Base-by-base conservation (phyloP, 2,329 filamentous ascomycete species). In the Calonectria pseudoreteaudii region DNA sequence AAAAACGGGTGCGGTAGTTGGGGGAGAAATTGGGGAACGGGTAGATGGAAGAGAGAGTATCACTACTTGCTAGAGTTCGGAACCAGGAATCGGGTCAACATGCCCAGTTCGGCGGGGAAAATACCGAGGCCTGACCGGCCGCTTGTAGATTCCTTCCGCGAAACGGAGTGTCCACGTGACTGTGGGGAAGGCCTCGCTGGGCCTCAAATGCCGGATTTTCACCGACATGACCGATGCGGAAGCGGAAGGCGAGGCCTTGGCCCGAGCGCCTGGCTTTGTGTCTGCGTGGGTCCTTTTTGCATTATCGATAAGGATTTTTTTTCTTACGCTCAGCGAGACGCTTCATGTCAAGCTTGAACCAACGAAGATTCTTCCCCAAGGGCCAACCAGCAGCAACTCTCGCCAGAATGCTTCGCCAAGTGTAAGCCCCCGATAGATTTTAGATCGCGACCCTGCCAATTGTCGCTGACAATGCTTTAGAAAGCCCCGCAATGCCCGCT, bases 401-500 rank as follows among this genome's bases (percentile, higher is more conserved):
- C 62, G 31, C 47, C 77, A 85, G 79, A 67, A 89, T 89, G 87
- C 85, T 89, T 79, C 86, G 87, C 67, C 86, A 88, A 87, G 85
- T 89, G 87, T 88, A 83, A 73, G 86, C 41, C 14, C 14, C 34
- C 30, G 38, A 30, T 53, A 5, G 4, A 60, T 47, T 4, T 14
- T 16, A 8, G 20, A 38, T 28, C n/a, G 3, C 26, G n/a, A 66
- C 65, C 20, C 71, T 47, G 6, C 13, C 41, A 50, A 10, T 26
- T 5, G 34, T 2, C 5, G 11, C 38, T 52, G 8, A 47, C 72
- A 53, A 67, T 7, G 4, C 9, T 10, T 9, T 77, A 91, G 90
- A 83, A 91, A 91, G 86, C 90, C 90, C 78, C 88, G 89, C 76
- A 92, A 91, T 86, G 95, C 96, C 80, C 95, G 97, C 88, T 97